These are phyloP conservation scores for Sporothrix pseudoabietina DNA, from an alignment of 2,329 filamentous ascomycete species.

Conservation along the genomic window DNA sequence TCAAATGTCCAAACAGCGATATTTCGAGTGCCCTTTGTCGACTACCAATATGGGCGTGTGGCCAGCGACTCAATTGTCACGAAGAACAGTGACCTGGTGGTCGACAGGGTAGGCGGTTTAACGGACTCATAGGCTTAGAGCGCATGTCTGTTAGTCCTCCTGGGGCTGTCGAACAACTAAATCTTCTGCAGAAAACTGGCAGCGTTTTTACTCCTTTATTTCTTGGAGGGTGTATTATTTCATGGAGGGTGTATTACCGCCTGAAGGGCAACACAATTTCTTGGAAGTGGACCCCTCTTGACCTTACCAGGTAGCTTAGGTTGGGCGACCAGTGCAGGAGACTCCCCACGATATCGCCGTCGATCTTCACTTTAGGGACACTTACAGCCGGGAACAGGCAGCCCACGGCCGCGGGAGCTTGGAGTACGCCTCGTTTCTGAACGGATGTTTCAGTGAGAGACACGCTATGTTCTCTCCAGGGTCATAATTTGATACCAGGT, in stretches of 20 bases:
- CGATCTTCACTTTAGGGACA: slow-evolving; percentile 39
- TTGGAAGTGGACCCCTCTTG: slow-evolving; percentile 39
- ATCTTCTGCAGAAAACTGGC: slow-evolving; percentile 24
- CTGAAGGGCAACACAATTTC: slow-evolving; percentile 37
- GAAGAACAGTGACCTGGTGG: slow-evolving; percentile 7
- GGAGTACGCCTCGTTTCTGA: not conserved
- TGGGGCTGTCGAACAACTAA: slow-evolving; percentile 27
- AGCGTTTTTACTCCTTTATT: not conserved
- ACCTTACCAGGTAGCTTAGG: slow-evolving; percentile 38
- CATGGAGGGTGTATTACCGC: slow-evolving; percentile 27
- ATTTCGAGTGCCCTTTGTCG: slow-evolving; percentile 29
- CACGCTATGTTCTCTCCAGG: not conserved
- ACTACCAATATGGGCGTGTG: slow-evolving; percentile 31
- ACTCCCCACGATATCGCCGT: slow-evolving; percentile 43
- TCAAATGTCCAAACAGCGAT: slow-evolving; percentile 25
- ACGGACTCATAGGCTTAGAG: slow-evolving; percentile 29
- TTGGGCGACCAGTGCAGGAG: slow-evolving; percentile 38
- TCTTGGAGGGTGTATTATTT: slow-evolving; percentile 27
- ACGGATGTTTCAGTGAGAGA: not conserved
- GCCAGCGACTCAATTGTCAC: slow-evolving; percentile 26
- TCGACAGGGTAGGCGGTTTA: slow-evolving; percentile 26
- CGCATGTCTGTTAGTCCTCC: slow-evolving; percentile 29
- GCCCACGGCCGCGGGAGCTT: not conserved
- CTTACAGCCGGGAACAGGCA: slow-evolving; percentile 27
- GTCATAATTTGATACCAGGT: not conserved